Base-by-base conservation (phyloP, 805 yeast species). In the Tetrapisispora taiwanensis region DNA sequence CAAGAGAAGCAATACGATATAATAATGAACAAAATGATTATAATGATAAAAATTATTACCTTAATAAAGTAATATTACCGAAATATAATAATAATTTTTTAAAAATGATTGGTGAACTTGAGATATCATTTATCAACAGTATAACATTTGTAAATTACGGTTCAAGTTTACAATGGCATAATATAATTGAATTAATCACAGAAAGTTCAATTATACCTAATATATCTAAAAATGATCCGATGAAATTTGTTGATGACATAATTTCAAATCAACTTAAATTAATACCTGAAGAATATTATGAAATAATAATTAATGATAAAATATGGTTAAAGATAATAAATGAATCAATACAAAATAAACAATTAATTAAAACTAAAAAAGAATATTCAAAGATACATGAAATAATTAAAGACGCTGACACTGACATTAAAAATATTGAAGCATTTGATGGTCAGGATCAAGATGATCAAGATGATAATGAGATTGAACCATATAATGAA, bases 161-260 rank as follows among this genome's bases (percentile, higher is more conserved):
- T 17, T 76, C 81, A 13, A 71, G 76, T 17, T 63, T 74, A 18
- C 88, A 81, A 51, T 83, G 89, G 89, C 68, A 74, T 43, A 67
- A 65, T 17, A 48, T 81, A 30, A 50, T 76, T 12, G 70, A 69
- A 39, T 54, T 81, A n/a, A 22, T 61, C 18, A 46, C 47, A 7
- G 39, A 39, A 27, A 53, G 60, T 35, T 44, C 57, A 1, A 31
- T 42, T 1, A 47, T 57, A 18, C 32, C 45, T 10, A 31, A 10
- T 3, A 31, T n/a, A n/a, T 4, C 3, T 10, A 28, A 27, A 14
- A 8, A 33, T n/a, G 18, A 41, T 17, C 8, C 14, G 7, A 3
- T 17, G 9, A 15, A 17, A 2, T 32, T 37, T 7, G 28, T 60
- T 13, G 63, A 58, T 43, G 32, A 47, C 3, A 32, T 55, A 2